Percentiles rank a stretch among this genome's conserved stretches.
Evolutionary conservation across 148 eudicot species (phyloP).

Genomic region (Rhododendron ferrugineum): DNA sequence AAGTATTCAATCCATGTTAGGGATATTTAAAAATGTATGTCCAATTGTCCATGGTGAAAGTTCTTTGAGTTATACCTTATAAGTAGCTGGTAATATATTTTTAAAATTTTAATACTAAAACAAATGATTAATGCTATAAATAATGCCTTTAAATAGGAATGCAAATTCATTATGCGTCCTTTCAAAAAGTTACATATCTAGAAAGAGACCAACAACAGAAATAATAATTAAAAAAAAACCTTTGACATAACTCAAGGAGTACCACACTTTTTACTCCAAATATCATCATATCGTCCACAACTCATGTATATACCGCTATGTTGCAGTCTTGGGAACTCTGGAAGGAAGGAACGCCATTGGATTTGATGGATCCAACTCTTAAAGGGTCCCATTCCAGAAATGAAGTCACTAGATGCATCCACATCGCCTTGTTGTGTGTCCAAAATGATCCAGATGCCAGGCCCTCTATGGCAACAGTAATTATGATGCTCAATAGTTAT

Average conservation of each 20-base stretch:
- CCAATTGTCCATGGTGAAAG: neutral
- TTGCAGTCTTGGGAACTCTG: conserved; percentile 31
- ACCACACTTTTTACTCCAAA: neutral
- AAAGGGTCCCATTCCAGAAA: conserved; percentile 7
- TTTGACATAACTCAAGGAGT: neutral
- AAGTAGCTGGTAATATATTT: neutral
- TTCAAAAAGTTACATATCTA: neutral
- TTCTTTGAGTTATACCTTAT: neutral
- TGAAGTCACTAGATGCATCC: conserved; percentile 35
- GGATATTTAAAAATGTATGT: neutral
- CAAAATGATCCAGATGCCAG: conserved; percentile 27
- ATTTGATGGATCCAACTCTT: conserved; percentile 25
- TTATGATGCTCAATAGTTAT: conserved; percentile 23
- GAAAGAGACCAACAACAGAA: neutral
- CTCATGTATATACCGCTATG: too few species aligned
- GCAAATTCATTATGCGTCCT: neutral
- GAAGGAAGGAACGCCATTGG: conserved; percentile 16
- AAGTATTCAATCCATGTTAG: too few species aligned
- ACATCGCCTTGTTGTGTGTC: conserved; percentile 34
- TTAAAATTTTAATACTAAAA: too few species aligned
- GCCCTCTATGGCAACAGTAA: conserved; percentile 33
- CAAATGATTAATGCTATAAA: neutral
- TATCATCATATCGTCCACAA: neutral
- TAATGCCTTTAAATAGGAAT: neutral
- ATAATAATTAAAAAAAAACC: neutral